Percentiles rank a stretch among this genome's conserved stretches.
Conservation (phyloP, 148 eudicot species). For the Persicaria maculosa region DNA sequence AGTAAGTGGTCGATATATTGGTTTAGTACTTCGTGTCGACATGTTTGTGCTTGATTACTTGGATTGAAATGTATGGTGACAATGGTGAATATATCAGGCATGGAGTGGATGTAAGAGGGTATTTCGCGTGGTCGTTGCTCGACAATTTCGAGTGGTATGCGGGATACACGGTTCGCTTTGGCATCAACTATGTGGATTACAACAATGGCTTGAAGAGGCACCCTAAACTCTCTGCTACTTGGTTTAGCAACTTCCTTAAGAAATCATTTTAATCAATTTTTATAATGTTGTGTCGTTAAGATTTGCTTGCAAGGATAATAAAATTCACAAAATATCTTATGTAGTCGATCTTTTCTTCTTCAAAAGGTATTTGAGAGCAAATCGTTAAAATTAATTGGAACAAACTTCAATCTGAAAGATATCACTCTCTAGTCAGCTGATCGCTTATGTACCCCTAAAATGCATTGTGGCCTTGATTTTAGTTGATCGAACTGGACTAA, state of each 20-base stretch:
- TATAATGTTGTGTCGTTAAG: neutral
- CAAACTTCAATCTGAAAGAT: no score
- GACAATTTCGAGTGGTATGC: slow-evolving; percentile 31
- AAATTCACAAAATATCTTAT: no score
- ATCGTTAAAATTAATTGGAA: no score
- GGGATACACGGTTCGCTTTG: slow-evolving; percentile 32
- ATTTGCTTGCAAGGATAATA: neutral
- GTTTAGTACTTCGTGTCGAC: no score
- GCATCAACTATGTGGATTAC: slow-evolving; percentile 28
- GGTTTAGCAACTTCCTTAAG: slow-evolving; percentile 23
- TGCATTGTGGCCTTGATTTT: no score
- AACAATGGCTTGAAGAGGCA: slow-evolving; percentile 22
- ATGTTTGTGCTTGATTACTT: neutral
- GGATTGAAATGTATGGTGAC: neutral
- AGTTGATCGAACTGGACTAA: no score
- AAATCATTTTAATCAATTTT: neutral
- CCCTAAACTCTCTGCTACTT: slow-evolving; percentile 28
- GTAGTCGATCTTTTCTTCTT: no score
- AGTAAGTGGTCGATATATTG: slow-evolving; percentile 18
- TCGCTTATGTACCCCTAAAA: no score
- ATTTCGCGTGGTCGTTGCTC: slow-evolving; percentile 31
- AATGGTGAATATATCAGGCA: slow-evolving; percentile 14
- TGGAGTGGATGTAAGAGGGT: slow-evolving; percentile 34
- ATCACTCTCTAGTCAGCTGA: no score
- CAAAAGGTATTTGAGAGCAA: no score